Evolutionary conservation across 2,329 filamentous ascomycete species (phyloP).

Genomic region (Colletotrichum brevisporum): DNA sequence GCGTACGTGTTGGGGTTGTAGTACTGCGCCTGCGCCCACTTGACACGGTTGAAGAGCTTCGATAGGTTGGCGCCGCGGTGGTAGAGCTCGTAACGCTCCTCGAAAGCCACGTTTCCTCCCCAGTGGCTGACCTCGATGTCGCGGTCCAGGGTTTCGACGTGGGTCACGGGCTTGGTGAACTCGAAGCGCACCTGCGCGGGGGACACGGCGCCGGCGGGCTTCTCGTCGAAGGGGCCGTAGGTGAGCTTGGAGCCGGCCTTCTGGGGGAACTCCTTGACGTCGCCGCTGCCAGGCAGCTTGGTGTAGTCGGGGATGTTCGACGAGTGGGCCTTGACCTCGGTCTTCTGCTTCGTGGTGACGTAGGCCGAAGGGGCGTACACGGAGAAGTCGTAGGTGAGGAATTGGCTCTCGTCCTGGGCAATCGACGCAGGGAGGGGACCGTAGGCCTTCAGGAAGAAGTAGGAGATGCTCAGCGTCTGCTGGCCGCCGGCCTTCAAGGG

Average conservation of each 20-base stretch:
- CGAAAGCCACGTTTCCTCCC: conserved; percentile 95
- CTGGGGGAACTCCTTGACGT: conserved; percentile 75
- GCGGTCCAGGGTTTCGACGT: conserved; percentile 84
- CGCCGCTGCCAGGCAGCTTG: conserved; percentile 72
- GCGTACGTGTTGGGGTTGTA: conserved; percentile 84
- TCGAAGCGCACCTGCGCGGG: conserved; percentile 89
- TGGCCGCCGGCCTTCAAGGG: conserved; percentile 83
- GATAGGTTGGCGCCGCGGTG: conserved; percentile 88
- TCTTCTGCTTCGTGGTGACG: conserved; percentile 92
- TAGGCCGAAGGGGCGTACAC: conserved; percentile 89
- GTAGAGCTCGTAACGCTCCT: conserved; percentile 91
- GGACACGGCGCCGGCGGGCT: conserved; percentile 81
- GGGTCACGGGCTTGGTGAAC: conserved; percentile 91
- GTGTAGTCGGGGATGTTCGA: conserved; percentile 89
- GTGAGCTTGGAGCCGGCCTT: conserved; percentile 89
- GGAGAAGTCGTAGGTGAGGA: conserved; percentile 87
- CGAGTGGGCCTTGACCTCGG: conserved; percentile 90
- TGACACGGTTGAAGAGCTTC: conserved; percentile 80
- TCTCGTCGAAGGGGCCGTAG: conserved; percentile 89
- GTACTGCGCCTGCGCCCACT: conserved; percentile 81
- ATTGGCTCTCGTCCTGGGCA: conserved; percentile 88
- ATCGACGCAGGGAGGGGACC: conserved; percentile 85
- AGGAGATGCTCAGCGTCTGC: conserved; percentile 89
- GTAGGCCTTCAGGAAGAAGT: conserved; percentile 84
- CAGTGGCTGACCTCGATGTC: conserved; percentile 97